phyloP scores from a whole-genome alignment of 2,329 filamentous ascomycete species.

The Fusarium sp. region DNA sequence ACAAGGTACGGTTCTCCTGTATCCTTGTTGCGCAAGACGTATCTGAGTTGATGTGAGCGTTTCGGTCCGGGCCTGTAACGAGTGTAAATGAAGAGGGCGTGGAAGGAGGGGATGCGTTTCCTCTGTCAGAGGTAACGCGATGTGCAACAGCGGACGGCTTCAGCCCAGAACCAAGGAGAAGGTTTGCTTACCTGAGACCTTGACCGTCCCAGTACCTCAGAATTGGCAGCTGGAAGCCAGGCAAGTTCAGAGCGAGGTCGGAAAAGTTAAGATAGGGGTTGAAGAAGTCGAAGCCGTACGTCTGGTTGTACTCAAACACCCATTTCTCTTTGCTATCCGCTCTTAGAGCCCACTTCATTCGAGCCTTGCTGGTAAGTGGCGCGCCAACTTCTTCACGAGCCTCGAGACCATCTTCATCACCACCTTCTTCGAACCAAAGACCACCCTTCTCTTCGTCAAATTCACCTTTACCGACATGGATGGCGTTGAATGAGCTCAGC shows the following conservation, averaged over 20 bases:
- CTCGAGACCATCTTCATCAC: conserved; percentile 67
- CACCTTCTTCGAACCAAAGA: conserved; percentile 75
- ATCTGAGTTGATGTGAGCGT: conserved; percentile 88
- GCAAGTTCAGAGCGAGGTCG: conserved; percentile 78
- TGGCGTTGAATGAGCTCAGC: conserved; percentile 81
- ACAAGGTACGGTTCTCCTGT: conserved; percentile 84
- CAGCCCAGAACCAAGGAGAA: conserved; percentile 1
- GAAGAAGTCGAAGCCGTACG: conserved; percentile 78
- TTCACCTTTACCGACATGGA: conserved; percentile 73
- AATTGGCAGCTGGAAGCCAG: conserved; percentile 79
- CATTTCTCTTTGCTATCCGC: conserved; percentile 64
- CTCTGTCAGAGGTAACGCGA: neutral
- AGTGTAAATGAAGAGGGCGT: conserved; percentile 41
- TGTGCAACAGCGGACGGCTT: neutral
- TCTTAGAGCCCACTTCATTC: conserved; percentile 71
- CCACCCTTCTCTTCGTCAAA: conserved; percentile 64
- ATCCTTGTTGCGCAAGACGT: conserved; percentile 85
- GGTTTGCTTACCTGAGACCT: conserved; percentile 73
- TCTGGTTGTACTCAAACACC: conserved; percentile 67
- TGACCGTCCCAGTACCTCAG: conserved; percentile 87
- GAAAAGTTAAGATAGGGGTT: conserved; percentile 92
- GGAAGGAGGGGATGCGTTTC: conserved; percentile 6
- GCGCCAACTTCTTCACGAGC: conserved; percentile 62
- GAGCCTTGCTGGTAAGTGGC: conserved; percentile 65
- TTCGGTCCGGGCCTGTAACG: conserved; percentile 55